phyloP scores from a whole-genome alignment of 1,139 yeast species.

The Zhuliangozyma parablackwelliae region DNA sequence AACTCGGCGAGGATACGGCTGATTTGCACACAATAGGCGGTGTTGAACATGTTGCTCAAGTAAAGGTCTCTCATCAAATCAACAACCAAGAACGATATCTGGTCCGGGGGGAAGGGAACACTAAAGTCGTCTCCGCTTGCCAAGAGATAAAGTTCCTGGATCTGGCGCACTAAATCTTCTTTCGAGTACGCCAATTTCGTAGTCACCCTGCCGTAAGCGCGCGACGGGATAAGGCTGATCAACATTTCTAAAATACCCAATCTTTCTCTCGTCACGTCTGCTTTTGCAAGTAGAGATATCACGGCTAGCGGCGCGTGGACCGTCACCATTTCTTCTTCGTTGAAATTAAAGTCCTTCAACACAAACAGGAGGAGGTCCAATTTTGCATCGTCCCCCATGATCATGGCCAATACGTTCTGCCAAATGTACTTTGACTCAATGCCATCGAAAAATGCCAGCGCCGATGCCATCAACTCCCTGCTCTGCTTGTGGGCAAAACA shows the following conservation, averaged over 20 bases:
- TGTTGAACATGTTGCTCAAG: constrained; percentile 17
- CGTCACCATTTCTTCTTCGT: constrained; percentile 81
- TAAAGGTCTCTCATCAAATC: constrained; percentile 30
- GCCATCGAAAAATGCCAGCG: constrained; percentile 74
- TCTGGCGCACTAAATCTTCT: constrained; percentile 9
- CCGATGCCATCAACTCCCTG: constrained; percentile 50
- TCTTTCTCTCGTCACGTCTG: constrained; percentile 17
- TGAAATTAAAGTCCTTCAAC: constrained; percentile 61
- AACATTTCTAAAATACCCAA: constrained; percentile 34
- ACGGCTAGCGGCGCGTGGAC: constrained; percentile 72
- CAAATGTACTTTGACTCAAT: constrained; percentile 78
- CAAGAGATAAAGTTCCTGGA: constrained; percentile 16
- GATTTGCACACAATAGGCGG: constrained; percentile 1
- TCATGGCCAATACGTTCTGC: constrained; percentile 47
- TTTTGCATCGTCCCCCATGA: constrained; percentile 13
- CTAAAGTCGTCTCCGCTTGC: constrained; percentile 1
- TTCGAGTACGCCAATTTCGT: too few relatives aligned
- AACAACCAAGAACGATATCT: constrained; percentile 40
- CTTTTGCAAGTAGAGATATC: constrained; percentile 31
- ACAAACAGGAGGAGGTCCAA: constrained; percentile 54
- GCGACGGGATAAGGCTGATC: constrained; percentile 50
- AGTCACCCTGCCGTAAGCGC: constrained; percentile 38
- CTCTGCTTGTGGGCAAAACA: constrained; percentile 19
- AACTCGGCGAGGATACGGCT: constrained; percentile 14
- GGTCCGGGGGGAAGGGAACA: constrained; percentile 41